Evolutionary conservation across 2,329 filamentous ascomycete genomes (phyloP), one percentile per base, ranked within the genome.

Genomic region (Colletotrichum truncatum): DNA sequence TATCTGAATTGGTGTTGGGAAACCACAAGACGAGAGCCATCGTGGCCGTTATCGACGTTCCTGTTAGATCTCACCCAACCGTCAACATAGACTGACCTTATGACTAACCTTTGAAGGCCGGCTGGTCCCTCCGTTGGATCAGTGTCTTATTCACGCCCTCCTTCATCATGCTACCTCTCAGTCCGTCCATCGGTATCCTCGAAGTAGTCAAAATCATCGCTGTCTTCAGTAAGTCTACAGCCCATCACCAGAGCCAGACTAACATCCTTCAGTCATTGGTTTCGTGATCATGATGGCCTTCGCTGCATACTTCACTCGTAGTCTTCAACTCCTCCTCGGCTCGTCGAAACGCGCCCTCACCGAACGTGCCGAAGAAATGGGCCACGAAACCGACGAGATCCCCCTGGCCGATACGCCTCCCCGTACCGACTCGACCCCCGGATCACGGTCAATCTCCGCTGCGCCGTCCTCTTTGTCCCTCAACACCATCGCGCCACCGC

Each of bases 141-240:
- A 87, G 83, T 61, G 76, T 88, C 53, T 82, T 87, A 68, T 89
- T 89, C 69, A 86, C 83, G 3, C 87, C 86, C 8, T 83, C 85
- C 0, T 89, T 89, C 75, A 81, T 89, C 7, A 77, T 87, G 26
- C 76, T 89, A 1, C 86, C 87, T 6, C 77, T 89, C 2, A 88
- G 85, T 68, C 81, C 85, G 2, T 68, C 81, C 0, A 85, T 89
- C 16, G 80, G 84, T 18, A 81, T 82, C 2, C 70, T 80, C 0
- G 87, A 89, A 70, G 84, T 89, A 11, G 80, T 81, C 38, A 87
- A 88, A 70, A 87, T 89, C 39, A 86, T 89, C 66, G 84, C 78
- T 23, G 83, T 89, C 1, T 89, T 89, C 70, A 70, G 86, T 88
- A 69, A 71, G 83, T 4, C 4, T 7, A 6, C n/a, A 21, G 4